Base-by-base conservation (phyloP, 257 asterid species). In the Solanum virginianum region DNA sequence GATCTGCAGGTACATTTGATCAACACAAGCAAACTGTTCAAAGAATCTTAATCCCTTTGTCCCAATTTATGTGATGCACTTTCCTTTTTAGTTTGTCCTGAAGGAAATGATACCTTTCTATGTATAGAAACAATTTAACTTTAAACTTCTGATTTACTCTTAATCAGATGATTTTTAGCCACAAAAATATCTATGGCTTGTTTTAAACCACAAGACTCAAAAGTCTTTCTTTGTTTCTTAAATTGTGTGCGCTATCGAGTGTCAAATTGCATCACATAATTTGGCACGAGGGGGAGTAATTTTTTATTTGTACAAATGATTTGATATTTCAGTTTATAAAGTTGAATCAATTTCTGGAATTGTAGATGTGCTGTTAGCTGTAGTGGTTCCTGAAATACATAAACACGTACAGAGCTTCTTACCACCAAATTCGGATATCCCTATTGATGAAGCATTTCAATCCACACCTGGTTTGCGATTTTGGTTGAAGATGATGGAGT, bases 401-500 rank as follows among this genome's bases (percentile, higher is more conserved):
- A 88, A 89, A 84, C 91, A 90, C 55, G 90, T 92, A 81, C 90
- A 86, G 83, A 90, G 91, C 62, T 81, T 87, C 84, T 80, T 93
- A 82, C 87, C 90, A 80, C 87, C 91, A 84, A 84, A 87, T 70
- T 88, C 94, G 56, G 88, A 80, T 88, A 87, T 85, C 85, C 83
- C 86, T 60, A 49, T 87, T 53, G 45, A 87, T 39, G 87, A 89
- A 82, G 89, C 85, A 85, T 88, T 91, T 59, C 91, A 87, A 88
- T 87, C 93, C 53, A 88, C 87, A 80, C 94, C 94, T 85, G 98
- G 94, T 88, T 77, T 90, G 16, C 89, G 90, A 84, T 90, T 94
- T 88, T 97, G 97, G 97, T 87, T 92, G 85, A 92, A 91, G 89
- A 91, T 97, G 87, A 89, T 97, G 89, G 96, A 92, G 87, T 90